A percentile compares a stretch with the other conserved stretches of the same genome.
phyloP scores from a whole-genome alignment of 345 rosid genomes.

The Melastoma malabathricum region DNA sequence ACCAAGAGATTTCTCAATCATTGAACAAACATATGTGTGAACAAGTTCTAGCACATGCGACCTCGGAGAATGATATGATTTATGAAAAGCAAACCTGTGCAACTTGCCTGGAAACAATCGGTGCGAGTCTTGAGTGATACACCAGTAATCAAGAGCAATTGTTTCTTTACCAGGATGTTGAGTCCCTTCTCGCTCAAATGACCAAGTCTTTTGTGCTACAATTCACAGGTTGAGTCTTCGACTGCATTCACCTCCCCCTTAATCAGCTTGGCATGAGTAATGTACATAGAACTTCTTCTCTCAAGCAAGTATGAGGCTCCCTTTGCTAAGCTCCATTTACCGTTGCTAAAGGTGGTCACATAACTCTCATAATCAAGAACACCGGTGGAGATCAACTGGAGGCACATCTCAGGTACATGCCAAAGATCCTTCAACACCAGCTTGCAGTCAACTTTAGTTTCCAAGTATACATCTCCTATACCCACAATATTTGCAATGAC shows the following conservation, averaged over 20 bases:
- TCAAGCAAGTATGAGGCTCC: not conserved
- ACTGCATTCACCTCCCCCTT: not conserved
- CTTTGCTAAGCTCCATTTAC: not conserved
- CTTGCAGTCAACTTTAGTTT: not conserved
- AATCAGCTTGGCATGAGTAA: not conserved
- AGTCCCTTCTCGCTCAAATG: not conserved
- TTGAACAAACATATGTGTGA: not conserved
- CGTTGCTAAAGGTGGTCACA: not conserved
- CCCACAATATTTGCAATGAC: not conserved
- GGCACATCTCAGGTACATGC: not conserved
- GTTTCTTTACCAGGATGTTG: no score
- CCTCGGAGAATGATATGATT: no score
- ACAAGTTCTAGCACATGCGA: no score
- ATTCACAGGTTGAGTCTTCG: not conserved
- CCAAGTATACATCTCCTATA: constrained; percentile 1
- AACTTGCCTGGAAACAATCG: no score
- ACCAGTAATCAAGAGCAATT: no score
- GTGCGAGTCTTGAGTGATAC: no score
- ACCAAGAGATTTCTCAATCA: not conserved
- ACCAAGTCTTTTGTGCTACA: not conserved
- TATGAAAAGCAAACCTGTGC: no score
- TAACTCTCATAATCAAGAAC: not conserved
- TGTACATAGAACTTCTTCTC: not conserved
- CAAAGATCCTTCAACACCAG: not conserved
- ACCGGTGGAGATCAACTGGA: not conserved